Evolutionary conservation across 257 asterid species (phyloP).

Genomic region (Primulina huaijiensis): DNA sequence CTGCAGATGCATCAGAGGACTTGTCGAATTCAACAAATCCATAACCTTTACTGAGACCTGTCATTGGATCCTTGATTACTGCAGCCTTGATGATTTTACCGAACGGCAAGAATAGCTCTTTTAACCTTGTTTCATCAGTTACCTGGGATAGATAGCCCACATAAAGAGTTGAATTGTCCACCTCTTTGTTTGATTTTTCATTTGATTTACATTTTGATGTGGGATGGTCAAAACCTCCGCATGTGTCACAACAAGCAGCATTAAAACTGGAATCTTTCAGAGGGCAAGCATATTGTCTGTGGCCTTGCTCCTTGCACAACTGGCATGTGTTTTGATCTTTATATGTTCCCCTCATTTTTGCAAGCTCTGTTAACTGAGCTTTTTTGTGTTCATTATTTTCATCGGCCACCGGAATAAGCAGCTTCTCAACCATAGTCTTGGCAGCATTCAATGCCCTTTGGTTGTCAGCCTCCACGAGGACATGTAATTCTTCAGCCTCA

Average conservation of each 20-base stretch:
- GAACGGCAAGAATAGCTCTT: slow-evolving; percentile 34
- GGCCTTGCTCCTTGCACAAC: slow-evolving; percentile 37
- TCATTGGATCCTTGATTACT: slow-evolving; percentile 29
- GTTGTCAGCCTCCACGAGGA: slow-evolving; percentile 33
- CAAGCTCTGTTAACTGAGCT: slow-evolving; percentile 35
- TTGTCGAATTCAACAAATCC: slow-evolving; percentile 36
- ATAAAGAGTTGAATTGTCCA: slow-evolving; percentile 30
- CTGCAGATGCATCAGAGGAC: slow-evolving; percentile 29
- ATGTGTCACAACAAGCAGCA: slow-evolving; percentile 31
- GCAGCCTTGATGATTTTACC: slow-evolving; percentile 29
- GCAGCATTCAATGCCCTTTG: slow-evolving; percentile 33
- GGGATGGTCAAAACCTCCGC: slow-evolving; percentile 38
- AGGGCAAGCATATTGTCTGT: slow-evolving; percentile 35
- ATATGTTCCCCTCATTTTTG: slow-evolving; percentile 32
- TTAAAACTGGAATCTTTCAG: slow-evolving; percentile 29
- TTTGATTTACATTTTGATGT: slow-evolving; percentile 27
- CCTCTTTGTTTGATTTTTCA: slow-evolving; percentile 11
- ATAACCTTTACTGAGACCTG: slow-evolving; percentile 37
- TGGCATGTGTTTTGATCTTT: slow-evolving; percentile 29
- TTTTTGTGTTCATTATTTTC: slow-evolving; percentile 31
- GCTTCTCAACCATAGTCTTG: slow-evolving; percentile 37
- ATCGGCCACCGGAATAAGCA: slow-evolving; percentile 39
- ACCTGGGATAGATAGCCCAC: slow-evolving; percentile 27
- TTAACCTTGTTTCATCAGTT: slow-evolving; percentile 28
- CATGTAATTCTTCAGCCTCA: slow-evolving; percentile 34